Evolutionary conservation across 1,284 basidiomycete genomes (phyloP).

Genomic region (Athelia sp.): DNA sequence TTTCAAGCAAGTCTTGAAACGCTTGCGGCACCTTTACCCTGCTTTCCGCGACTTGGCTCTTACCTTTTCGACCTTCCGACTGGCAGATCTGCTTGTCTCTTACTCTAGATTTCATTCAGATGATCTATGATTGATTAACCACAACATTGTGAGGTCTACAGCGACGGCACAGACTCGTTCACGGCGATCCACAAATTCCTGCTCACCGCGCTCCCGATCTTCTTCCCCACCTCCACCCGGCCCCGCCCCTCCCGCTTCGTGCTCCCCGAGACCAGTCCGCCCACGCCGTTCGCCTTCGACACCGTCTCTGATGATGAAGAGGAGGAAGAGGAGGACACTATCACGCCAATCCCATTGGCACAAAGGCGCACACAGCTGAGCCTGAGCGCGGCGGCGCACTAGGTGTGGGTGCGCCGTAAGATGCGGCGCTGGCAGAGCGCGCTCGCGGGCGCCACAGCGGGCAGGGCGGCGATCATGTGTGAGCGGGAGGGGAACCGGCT

Average conservation of each 20-base stretch:
- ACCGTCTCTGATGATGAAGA: slow-evolving; percentile 7
- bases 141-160: too few relatives aligned
- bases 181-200: slow-evolving; percentile 80
- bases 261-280: slow-evolving; percentile 17
- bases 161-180: slow-evolving; percentile 75
- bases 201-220: slow-evolving; percentile 77
- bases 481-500: slow-evolving; percentile 70
- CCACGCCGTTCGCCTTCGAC: background rate
- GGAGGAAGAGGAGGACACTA: slow-evolving; percentile 21
- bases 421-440: slow-evolving; percentile 85
- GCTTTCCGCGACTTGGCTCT: too few relatives aligned
- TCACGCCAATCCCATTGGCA: slow-evolving; percentile 8
- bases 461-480: slow-evolving; percentile 76
- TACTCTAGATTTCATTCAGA: too few relatives aligned
- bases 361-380: slow-evolving; percentile 49
- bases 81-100: too few relatives aligned
- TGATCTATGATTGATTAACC: too few relatives aligned
- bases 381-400: slow-evolving; percentile 55
- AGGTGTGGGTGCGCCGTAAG: slow-evolving; percentile 57
- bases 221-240: slow-evolving; percentile 42
- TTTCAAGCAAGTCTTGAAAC: too few relatives aligned
- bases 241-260: slow-evolving; percentile 3
- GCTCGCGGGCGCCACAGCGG: slow-evolving; percentile 80
- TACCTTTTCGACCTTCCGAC: too few relatives aligned
- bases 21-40: too few relatives aligned